These are phyloP conservation scores for Neonectria sp. DNA, from an alignment of 2,329 filamentous ascomycete genomes.

Conservation along the genomic window DNA sequence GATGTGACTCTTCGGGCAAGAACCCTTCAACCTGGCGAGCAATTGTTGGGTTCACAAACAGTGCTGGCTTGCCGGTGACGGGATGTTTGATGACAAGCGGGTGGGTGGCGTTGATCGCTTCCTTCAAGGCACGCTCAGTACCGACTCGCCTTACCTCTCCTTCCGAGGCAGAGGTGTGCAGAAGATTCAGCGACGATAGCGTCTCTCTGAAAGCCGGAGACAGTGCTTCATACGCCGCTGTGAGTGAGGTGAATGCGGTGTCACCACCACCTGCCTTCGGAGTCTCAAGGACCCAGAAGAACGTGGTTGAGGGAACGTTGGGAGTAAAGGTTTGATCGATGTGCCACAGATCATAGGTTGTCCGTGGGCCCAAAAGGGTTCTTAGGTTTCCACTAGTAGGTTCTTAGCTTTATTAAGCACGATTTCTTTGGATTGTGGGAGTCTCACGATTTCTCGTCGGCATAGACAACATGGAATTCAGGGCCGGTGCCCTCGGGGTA, in stretches of 20 bases:
- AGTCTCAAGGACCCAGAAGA: constrained; percentile 52
- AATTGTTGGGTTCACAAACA: constrained; percentile 52
- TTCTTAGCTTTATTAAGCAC: not conserved
- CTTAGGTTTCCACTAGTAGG: constrained; percentile 44
- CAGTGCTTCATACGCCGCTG: constrained; percentile 48
- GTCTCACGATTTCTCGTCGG: constrained; percentile 49
- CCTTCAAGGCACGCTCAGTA: constrained; percentile 45
- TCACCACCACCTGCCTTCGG: constrained; percentile 48
- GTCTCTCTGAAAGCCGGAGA: constrained; percentile 47
- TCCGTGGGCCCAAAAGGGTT: constrained; percentile 45
- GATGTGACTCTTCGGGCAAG: constrained; percentile 49
- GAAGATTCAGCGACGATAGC: constrained; percentile 9
- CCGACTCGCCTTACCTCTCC: constrained; percentile 49
- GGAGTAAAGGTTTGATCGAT: constrained; percentile 53
- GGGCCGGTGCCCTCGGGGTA: constrained; percentile 50
- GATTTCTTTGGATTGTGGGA: not conserved
- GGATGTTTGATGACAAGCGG: constrained; percentile 49
- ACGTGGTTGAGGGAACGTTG: constrained; percentile 50
- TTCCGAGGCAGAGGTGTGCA: constrained; percentile 49
- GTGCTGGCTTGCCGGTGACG: constrained; percentile 44
- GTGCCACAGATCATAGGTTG: constrained; percentile 52
- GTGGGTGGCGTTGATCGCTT: constrained; percentile 49
- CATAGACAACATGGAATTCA: constrained; percentile 53
- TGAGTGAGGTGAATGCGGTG: constrained; percentile 50
- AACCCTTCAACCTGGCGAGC: constrained; percentile 48